Base-by-base conservation (phyloP, 345 rosid species). In the Hevea brasiliensis region DNA sequence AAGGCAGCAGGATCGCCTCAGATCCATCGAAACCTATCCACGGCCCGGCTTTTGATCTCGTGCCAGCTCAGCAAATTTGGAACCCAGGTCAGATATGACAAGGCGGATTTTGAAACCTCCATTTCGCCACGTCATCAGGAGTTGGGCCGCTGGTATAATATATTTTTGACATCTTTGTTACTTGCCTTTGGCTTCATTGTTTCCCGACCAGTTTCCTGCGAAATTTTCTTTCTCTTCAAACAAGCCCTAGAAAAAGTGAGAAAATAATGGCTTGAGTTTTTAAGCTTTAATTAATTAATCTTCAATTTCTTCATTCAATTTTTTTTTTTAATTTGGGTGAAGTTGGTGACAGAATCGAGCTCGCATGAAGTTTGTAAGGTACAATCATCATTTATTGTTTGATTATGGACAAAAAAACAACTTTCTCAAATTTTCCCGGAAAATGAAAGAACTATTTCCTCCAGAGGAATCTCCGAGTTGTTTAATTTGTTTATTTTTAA, bases 1-100 rank as follows among this genome's bases (percentile, higher is more conserved):
- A 11, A 15, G 51, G 18, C 17, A 8, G 13, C 21, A n/a, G 42
- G 71, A 79, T 74, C 84, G 21, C 67, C 69, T 4, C 21, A 65
- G 75, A 72, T 77, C 67, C 73, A 51, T 40, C 47, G 63, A 65
- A 26, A 47, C 26, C 76, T 41, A 27, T 41, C 56, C 48, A 60
- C 29, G 37, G 68, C 70, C 66, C 71, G 24, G 84, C 82, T 83
- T 74, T 70, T 62, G 86, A 85, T 85, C 68, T 72, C 72, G 12
- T 44, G 45, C 81, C 75, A 74, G 41, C 23, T 77, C 84, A 74
- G 13, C 72, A 53, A 8, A 18, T 24, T 0, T 3, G 0, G 0
- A 0, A n/a, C 74, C 72, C 27, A 67, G 72, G 77, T 82, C 75
- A 18, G 47, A 13, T 3, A 0, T 53, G 55, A 57, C 69, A 72